These are phyloP conservation scores for Oryza glaberrima DNA, from an alignment of 176 grass and related monocot species.

Conservation along the genomic window DNA sequence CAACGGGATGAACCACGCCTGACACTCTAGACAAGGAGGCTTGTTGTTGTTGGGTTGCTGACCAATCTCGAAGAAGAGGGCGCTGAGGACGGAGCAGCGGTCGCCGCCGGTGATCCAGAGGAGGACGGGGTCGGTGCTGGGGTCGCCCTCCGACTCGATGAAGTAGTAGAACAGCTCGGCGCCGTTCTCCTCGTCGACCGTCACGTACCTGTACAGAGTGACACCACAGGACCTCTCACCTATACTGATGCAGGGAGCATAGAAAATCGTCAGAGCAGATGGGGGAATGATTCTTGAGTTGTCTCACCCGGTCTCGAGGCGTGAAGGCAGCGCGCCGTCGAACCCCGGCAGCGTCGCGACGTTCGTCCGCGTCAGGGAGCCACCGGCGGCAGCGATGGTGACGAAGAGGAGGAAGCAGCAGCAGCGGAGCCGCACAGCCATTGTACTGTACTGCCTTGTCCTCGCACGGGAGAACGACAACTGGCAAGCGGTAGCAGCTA, in stretches of 20 bases:
- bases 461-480: too few relatives aligned
- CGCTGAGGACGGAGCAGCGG: slow-evolving; percentile 35
- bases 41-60: not conserved
- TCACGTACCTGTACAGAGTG: slow-evolving; percentile 25
- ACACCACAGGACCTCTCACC: too few relatives aligned
- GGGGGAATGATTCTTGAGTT: too few relatives aligned
- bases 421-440: too few relatives aligned
- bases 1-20: too few relatives aligned
- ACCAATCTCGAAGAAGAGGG: slow-evolving; percentile 38
- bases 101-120: slow-evolving; percentile 44
- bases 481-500: too few relatives aligned
- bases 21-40: too few relatives aligned
- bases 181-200: slow-evolving; percentile 41
- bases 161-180: slow-evolving; percentile 52
- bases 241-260: not conserved
- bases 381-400: not conserved
- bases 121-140: slow-evolving; percentile 16
- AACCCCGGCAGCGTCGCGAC: slow-evolving; percentile 17
- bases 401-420: not conserved
- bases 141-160: slow-evolving; percentile 42
- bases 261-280: not conserved
- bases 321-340: slow-evolving; percentile 16
- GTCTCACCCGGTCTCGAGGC: slow-evolving; percentile 3
- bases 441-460: too few relatives aligned
- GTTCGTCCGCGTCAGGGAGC: not conserved